These are phyloP conservation scores for Emergomyces pasteurianus DNA, from an alignment of 2,329 filamentous ascomycete species.

Conservation along the genomic window DNA sequence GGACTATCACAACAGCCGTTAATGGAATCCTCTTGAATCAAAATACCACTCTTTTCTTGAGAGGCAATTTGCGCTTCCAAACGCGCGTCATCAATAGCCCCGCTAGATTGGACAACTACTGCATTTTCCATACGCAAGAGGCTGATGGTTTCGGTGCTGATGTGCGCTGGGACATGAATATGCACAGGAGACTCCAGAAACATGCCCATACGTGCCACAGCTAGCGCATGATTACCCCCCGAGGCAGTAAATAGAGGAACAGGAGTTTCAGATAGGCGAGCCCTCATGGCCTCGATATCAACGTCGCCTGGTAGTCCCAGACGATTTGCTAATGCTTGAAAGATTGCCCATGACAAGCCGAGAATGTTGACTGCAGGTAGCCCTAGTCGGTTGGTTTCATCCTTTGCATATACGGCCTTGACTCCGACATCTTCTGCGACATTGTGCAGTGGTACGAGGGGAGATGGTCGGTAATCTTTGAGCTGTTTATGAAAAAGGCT, in stretches of 20 bases:
- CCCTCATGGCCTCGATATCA: neutral
- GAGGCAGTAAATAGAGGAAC: neutral
- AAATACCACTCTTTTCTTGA: neutral
- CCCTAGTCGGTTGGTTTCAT: neutral
- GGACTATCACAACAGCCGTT: neutral
- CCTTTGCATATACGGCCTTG: neutral
- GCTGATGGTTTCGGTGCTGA: neutral
- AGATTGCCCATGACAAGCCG: neutral
- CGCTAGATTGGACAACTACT: neutral
- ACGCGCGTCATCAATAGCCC: neutral
- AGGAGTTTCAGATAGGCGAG: neutral
- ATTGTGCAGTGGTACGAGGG: neutral
- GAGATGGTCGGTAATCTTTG: neutral
- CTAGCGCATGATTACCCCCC: neutral
- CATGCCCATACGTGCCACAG: neutral
- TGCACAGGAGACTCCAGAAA: neutral
- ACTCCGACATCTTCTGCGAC: neutral
- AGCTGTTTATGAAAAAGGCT: neutral
- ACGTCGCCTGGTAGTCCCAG: neutral
- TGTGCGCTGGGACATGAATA: neutral
- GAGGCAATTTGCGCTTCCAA: neutral
- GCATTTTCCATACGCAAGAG: neutral
- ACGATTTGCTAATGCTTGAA: neutral
- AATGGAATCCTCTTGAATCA: neutral
- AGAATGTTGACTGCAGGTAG: neutral